Evolutionary conservation across 2,329 filamentous ascomycete genomes (phyloP).

Genomic region (Exutisphaerella laricina): DNA sequence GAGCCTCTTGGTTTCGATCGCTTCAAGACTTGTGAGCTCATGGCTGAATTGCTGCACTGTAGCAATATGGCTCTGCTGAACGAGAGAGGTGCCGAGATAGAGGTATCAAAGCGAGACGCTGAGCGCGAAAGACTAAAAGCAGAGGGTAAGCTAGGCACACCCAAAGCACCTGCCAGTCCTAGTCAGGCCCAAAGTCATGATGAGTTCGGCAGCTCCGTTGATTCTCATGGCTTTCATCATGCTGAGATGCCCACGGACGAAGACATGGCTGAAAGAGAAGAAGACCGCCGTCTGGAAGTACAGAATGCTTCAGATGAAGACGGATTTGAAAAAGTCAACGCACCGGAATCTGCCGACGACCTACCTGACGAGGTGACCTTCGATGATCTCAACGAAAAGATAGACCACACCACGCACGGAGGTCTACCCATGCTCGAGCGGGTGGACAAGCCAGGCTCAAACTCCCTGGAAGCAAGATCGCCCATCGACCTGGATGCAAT

Average conservation of each 20-base stretch:
- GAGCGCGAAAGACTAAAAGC: conserved; percentile 74
- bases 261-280: conserved; percentile 51
- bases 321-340: conserved; percentile 82
- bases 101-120: conserved; percentile 71
- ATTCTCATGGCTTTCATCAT: conserved; percentile 49
- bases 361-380: conserved; percentile 57
- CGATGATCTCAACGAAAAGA: conserved; percentile 59
- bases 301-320: conserved; percentile 83
- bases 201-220: conserved; percentile 48
- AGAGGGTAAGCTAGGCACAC: conserved; percentile 65
- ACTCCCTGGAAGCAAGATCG: conserved; percentile 13
- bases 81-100: conserved; percentile 79
- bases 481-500: conserved; percentile 22
- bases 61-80: conserved; percentile 98
- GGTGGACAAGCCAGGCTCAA: conserved; percentile 25
- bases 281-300: conserved; percentile 65
- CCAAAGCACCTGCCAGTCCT: conserved; percentile 53
- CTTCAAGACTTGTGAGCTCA: conserved; percentile 98
- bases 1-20: conserved; percentile 94
- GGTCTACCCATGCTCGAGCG: conserved; percentile 26
- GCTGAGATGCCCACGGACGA: conserved; percentile 41
- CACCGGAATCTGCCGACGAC: conserved; percentile 59
- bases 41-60: conserved; percentile 95
- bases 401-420: conserved; percentile 26
- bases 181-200: conserved; percentile 41